These are phyloP conservation scores for Scopulariopsis brevicaulis DNA, from an alignment of 2,329 filamentous ascomycete genomes.

Conservation along the genomic window DNA sequence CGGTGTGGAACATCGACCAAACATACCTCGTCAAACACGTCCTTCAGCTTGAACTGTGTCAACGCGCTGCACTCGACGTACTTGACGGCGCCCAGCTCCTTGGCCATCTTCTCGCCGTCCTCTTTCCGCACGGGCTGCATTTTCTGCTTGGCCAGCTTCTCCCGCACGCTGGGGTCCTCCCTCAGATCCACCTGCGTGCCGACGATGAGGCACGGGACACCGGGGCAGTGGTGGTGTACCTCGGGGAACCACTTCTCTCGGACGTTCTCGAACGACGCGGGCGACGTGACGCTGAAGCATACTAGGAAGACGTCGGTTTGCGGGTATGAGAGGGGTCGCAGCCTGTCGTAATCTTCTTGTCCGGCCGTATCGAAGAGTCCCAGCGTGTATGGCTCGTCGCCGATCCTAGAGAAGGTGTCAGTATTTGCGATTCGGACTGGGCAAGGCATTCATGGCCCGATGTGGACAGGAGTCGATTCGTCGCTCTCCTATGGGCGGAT, in stretches of 20 bases:
- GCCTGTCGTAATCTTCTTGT: conserved; percentile 98
- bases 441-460: not conserved
- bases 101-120: conserved; percentile 92
- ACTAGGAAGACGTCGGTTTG: conserved; percentile 98
- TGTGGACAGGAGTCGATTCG: not conserved
- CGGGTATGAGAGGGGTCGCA: conserved; percentile 92
- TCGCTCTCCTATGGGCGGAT: not conserved
- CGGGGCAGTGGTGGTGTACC: conserved; percentile 96
- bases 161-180: conserved; percentile 74
- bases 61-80: conserved; percentile 98
- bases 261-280: conserved; percentile 97
- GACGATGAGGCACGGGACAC: conserved; percentile 94
- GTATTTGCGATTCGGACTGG: not conserved
- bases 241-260: conserved; percentile 98
- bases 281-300: conserved; percentile 96
- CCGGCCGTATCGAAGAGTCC: conserved; percentile 97
- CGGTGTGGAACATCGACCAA: not conserved
- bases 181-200: conserved; percentile 95
- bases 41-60: conserved; percentile 97
- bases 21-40: conserved; percentile 95
- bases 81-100: conserved; percentile 94
- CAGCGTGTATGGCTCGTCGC: conserved; percentile 94
- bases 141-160: conserved; percentile 92
- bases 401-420: conserved; percentile 60
- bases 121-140: conserved; percentile 88